Evolutionary conservation across 1,139 yeast genomes (phyloP), one percentile per base, ranked within the genome.

Genomic region (Pneumocystis oryctolagi): DNA sequence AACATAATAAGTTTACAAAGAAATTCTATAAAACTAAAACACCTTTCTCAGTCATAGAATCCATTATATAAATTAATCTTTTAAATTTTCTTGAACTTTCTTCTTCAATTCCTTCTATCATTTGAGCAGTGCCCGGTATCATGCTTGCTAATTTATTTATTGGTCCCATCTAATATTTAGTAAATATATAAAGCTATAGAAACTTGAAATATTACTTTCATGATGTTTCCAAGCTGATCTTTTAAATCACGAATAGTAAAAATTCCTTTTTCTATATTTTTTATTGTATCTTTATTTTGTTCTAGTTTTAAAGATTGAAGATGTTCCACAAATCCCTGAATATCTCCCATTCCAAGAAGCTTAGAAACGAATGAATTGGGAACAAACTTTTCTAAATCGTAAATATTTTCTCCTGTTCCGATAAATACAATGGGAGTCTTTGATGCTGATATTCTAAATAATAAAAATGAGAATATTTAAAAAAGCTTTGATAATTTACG

Each of bases 331-430:
- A 92, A 81, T 37, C 96, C 90, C 73, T 89, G 96, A 65, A 92
- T 83, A 74, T 92, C 98, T 65, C 97, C 98, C 70, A 92, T 90
- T 8, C 98, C 98, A 65, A 92, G 79, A 65, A 92, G 78, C 73
- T 89, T 89, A 31, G 96, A 87, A 61, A 92, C 83, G 73, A 92
- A 92, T 65, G 92, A 84, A 65, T 85, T 82, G 30, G 98, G 97
- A 37, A 94, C 85, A 73, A 92, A 92, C 59, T 87, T 83, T 74
- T 92, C 98, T 67, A 92, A 81, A 73, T 92, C 98, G 64, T 87
- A 88, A 60, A 90, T 87, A 73, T 92, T 98, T 74, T 92, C 98
- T 72, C 98, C 98, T 0, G 97, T 90, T 80, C 98, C 98, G 65
- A 92, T 92, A 72, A 92, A 92, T 8, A 87, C 87, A 69, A 92